Evolutionary conservation across 176 grass and related monocot species (phyloP).

Genomic region (Eleusine indica): DNA sequence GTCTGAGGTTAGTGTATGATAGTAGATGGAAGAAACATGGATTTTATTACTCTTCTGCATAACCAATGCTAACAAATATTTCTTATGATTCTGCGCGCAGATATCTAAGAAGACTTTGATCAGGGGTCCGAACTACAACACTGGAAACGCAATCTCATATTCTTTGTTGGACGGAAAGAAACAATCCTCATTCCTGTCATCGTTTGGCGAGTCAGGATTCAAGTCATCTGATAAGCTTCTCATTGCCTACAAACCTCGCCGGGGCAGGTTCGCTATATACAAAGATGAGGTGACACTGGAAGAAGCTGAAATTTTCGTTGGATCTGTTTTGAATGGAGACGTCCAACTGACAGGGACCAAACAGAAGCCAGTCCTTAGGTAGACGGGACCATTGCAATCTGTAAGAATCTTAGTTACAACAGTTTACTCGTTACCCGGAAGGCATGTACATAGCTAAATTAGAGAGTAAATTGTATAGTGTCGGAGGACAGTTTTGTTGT

Average conservation of each 20-base stretch:
- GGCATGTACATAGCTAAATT: slow-evolving; percentile 6
- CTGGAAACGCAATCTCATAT: slow-evolving; percentile 52
- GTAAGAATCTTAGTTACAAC: slow-evolving; percentile 21
- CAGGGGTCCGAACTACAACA: slow-evolving; percentile 55
- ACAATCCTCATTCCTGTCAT: slow-evolving; percentile 61
- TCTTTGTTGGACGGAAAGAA: slow-evolving; percentile 71
- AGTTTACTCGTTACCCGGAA: not conserved
- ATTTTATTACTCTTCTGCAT: not conserved
- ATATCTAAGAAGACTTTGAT: slow-evolving; percentile 84
- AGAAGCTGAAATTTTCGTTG: slow-evolving; percentile 74
- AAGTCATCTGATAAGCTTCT: slow-evolving; percentile 60
- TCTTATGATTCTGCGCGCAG: slow-evolving; percentile 50
- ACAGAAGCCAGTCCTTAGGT: slow-evolving; percentile 62
- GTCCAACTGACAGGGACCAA: slow-evolving; percentile 53
- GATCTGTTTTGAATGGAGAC: slow-evolving; percentile 83
- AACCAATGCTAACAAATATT: slow-evolving; percentile 3
- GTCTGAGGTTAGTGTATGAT: slow-evolving; percentile 53
- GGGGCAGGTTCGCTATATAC: slow-evolving; percentile 57
- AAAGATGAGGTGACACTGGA: slow-evolving; percentile 61
- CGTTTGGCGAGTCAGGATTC: slow-evolving; percentile 67
- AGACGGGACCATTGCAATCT: slow-evolving; percentile 26
- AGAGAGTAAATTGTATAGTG: not conserved
- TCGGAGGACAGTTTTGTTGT: slow-evolving; percentile 21
- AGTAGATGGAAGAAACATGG: not conserved
- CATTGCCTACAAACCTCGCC: slow-evolving; percentile 79